A percentile compares a stretch with the other conserved stretches of the same genome.
These are phyloP conservation scores for Botryosphaeria dothidea DNA, from an alignment of 2,329 filamentous ascomycete species.

Conservation along the genomic window DNA sequence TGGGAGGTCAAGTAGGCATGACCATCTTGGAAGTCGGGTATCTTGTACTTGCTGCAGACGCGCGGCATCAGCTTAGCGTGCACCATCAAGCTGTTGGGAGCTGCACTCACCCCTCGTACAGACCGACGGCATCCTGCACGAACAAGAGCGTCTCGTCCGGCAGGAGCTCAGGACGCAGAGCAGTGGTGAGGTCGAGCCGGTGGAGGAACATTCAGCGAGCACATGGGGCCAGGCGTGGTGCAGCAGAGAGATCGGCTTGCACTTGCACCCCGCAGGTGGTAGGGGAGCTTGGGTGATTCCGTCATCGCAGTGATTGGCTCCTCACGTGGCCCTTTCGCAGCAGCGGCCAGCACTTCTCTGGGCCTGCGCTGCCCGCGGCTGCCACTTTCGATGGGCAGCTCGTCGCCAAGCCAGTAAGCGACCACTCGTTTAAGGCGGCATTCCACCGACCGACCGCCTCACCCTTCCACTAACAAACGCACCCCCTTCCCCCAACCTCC, in stretches of 20 bases:
- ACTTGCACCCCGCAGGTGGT: conserved; percentile 1
- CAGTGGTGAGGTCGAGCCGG: conserved; percentile 92
- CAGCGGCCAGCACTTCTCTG: not conserved
- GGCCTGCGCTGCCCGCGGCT: not conserved
- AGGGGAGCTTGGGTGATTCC: not conserved
- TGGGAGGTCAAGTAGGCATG: conserved; percentile 97
- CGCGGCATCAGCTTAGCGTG: conserved; percentile 19
- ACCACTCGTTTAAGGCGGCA: conserved; percentile 14
- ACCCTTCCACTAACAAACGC: conserved; percentile 1
- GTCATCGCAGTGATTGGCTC: conserved; percentile 10
- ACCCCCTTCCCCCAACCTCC: not conserved
- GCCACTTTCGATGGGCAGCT: not conserved
- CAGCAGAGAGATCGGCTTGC: not conserved
- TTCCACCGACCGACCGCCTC: conserved; percentile 12
- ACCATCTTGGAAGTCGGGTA: conserved; percentile 90
- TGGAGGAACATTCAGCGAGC: conserved; percentile 94
- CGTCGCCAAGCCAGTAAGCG: conserved; percentile 11
- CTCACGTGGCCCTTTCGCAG: no score
- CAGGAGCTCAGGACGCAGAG: conserved; percentile 86
- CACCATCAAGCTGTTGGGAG: not conserved
- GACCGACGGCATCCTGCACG: conserved; percentile 94
- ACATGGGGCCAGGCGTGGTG: conserved; percentile 7
- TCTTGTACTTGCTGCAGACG: conserved; percentile 79
- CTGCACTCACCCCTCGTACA: conserved; percentile 86
- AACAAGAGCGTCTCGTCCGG: conserved; percentile 94